Conservation (phyloP, 345 rosid species). For the Mangifera indica region DNA sequence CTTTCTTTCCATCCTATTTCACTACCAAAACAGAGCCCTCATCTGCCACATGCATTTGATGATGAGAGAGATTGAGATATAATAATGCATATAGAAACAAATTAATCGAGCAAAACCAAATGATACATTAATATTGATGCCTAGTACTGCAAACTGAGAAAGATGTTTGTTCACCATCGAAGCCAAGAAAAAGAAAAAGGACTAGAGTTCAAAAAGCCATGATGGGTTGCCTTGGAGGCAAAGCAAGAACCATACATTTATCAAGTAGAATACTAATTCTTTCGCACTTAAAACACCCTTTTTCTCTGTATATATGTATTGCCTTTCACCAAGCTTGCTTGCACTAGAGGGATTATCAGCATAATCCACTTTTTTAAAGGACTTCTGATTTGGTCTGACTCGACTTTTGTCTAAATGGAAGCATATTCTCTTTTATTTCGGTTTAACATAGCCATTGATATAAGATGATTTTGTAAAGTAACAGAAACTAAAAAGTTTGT, state of each 20-base stretch:
- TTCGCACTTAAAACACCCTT: neutral
- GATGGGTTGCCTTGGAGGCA: slow-evolving; percentile 24
- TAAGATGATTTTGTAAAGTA: neutral
- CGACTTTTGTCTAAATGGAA: slow-evolving; percentile 2
- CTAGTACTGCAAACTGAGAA: neutral
- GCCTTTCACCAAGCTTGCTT: neutral
- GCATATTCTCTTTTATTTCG: neutral
- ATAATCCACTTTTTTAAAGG: slow-evolving; percentile 6
- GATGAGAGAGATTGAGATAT: no score
- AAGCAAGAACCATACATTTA: slow-evolving; percentile 18
- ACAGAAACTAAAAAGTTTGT: slow-evolving; percentile 2
- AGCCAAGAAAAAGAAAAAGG: neutral
- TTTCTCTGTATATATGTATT: neutral
- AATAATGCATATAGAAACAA: no score
- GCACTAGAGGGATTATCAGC: neutral
- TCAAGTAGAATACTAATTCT: neutral
- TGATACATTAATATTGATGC: neutral
- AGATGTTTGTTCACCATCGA: neutral
- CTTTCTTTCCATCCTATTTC: no score
- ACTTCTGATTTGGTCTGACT: neutral
- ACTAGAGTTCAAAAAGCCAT: neutral
- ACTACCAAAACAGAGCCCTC: no score
- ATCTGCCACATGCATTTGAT: no score
- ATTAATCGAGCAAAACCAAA: neutral
- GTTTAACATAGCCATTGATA: neutral